Evolutionary conservation across 441 rosid species (phyloP).

Genomic region (Metrosideros polymorpha): DNA sequence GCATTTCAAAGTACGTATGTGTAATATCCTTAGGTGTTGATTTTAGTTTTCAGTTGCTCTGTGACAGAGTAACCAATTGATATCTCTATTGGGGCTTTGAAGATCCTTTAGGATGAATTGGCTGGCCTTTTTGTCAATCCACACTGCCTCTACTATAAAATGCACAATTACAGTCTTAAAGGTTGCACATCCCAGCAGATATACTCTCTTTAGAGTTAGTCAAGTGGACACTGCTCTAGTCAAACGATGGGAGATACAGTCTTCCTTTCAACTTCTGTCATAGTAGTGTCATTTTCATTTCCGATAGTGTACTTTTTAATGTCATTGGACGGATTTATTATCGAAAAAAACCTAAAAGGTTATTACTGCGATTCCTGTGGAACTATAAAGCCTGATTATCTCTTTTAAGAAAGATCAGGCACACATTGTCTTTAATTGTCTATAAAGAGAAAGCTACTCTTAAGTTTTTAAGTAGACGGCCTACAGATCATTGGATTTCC

Average conservation of each 20-base stretch:
- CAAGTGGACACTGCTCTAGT: neutral
- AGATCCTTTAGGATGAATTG: neutral
- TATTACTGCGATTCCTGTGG: neutral
- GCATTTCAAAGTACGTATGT: constrained; percentile 46
- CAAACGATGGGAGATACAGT: neutral
- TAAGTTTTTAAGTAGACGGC: neutral
- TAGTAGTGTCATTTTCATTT: neutral
- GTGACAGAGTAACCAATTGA: neutral
- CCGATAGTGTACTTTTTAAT: neutral
- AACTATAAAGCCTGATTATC: neutral
- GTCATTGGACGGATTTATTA: neutral
- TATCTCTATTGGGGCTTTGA: neutral
- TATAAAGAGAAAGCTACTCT: neutral
- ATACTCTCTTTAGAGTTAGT: neutral
- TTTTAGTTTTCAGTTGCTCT: neutral
- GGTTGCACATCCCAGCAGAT: neutral
- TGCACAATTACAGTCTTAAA: neutral
- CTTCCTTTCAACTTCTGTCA: neutral
- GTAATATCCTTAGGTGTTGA: neutral
- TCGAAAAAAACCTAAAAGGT: neutral
- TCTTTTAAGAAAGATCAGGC: neutral
- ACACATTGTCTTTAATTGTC: neutral
- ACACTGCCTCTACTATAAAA: neutral
- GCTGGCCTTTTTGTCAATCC: neutral
- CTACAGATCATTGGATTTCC: neutral